Conservation (phyloP, 2,329 filamentous ascomycete genomes). For the Dothideomycetes sp. region DNA sequence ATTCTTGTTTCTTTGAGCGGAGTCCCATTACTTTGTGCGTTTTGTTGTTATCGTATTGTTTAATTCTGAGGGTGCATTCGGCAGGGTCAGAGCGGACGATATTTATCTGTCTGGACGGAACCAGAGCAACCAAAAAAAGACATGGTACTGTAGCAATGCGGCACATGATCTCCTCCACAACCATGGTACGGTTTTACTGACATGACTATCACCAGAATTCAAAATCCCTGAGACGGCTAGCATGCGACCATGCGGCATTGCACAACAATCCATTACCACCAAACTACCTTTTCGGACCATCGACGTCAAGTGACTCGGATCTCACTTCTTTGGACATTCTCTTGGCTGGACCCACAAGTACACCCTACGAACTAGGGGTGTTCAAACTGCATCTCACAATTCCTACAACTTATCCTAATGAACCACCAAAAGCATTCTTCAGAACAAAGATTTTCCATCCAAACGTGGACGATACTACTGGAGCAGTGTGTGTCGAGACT, state of each 20-base stretch:
- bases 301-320: conserved; percentile 36
- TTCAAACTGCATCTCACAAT: conserved; percentile 53
- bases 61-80: no score
- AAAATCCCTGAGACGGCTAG: conserved; percentile 47
- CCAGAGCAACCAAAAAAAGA: no score
- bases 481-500: conserved; percentile 56
- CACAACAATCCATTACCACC: conserved; percentile 48
- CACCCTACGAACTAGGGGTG: conserved; percentile 50
- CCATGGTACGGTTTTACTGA: neutral
- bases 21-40: no score
- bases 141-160: neutral
- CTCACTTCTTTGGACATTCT: conserved; percentile 50
- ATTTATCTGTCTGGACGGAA: no score
- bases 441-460: conserved; percentile 55
- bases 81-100: no score
- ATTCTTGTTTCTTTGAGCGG: no score
- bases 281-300: conserved; percentile 50
- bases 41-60: no score
- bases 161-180: no score
- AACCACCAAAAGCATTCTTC: conserved; percentile 50
- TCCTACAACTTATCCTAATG: conserved; percentile 46
- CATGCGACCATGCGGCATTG: conserved; percentile 49
- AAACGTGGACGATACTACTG: conserved; percentile 54
- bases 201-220: conserved; percentile 31
- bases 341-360: conserved; percentile 50